Conservation (phyloP, 495 filamentous ascomycete species). For the Cetradonia linearis region DNA sequence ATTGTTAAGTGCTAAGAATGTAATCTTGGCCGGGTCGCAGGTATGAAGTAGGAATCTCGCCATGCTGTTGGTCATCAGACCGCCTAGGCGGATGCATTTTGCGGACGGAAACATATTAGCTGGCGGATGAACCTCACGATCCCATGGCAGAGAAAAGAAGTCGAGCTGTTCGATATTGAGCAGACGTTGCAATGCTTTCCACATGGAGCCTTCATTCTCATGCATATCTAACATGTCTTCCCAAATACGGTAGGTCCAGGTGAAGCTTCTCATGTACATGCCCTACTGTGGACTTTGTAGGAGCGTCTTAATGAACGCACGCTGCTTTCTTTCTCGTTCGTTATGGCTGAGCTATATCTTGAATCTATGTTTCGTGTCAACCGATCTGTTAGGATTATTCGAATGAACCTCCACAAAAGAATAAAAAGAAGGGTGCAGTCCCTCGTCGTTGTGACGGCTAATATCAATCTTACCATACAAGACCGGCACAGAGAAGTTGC, state of each 20-base stretch:
- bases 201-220: background rate
- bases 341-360: background rate
- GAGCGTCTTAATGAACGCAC: background rate
- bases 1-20: too few species aligned
- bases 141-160: background rate
- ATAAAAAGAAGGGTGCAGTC: background rate
- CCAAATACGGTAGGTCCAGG: too few species aligned
- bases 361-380: background rate
- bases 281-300: background rate
- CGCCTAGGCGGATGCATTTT: background rate
- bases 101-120: background rate
- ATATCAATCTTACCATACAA: background rate
- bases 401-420: background rate
- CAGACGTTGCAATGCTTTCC: background rate
- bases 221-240: background rate
- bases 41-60: too few species aligned
- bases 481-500: background rate
- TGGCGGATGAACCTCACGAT: background rate
- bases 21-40: too few species aligned
- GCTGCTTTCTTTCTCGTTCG: background rate
- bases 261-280: background rate
- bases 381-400: background rate
- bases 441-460: background rate
- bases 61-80: background rate
- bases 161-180: background rate